Evolutionary conservation across 1,284 basidiomycete genomes (phyloP).

Genomic region (Tausonia pullulans): DNA sequence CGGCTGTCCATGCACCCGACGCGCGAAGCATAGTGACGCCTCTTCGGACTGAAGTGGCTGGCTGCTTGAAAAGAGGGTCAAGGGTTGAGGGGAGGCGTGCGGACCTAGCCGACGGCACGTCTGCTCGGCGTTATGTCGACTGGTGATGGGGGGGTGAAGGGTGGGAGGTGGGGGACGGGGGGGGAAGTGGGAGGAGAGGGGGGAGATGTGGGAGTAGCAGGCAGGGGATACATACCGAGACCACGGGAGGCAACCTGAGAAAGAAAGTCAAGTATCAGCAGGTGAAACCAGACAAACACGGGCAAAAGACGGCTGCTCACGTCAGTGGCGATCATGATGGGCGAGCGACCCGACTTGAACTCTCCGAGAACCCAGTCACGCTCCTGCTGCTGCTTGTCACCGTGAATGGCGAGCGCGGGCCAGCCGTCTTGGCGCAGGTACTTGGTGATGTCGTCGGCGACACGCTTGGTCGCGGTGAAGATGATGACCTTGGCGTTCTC

Average conservation of each 20-base stretch:
- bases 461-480: constrained; percentile 94
- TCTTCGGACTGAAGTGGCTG: too few species aligned
- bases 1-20: too few species aligned
- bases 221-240: constrained; percentile 73
- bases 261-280: neutral
- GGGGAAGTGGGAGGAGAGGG: neutral
- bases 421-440: constrained; percentile 94
- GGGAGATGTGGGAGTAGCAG: constrained; percentile 5
- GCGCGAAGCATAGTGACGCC: too few species aligned
- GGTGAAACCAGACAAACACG: neutral
- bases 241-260: constrained; percentile 79
- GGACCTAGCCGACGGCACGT: too few species aligned
- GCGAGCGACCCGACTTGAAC: constrained; percentile 95
- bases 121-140: too few species aligned
- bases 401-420: constrained; percentile 97
- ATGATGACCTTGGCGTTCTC: constrained; percentile 99
- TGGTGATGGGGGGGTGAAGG: neutral
- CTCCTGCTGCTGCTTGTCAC: constrained; percentile 83
- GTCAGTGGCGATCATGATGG: constrained; percentile 95
- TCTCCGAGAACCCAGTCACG: constrained; percentile 98
- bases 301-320: constrained; percentile 26
- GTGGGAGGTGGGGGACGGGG: neutral
- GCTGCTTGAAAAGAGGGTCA: too few species aligned
- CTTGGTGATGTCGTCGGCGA: constrained; percentile 97
- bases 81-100: too few species aligned